phyloP scores from a whole-genome alignment of 257 asterid species.

The Salvia rosmarinus region DNA sequence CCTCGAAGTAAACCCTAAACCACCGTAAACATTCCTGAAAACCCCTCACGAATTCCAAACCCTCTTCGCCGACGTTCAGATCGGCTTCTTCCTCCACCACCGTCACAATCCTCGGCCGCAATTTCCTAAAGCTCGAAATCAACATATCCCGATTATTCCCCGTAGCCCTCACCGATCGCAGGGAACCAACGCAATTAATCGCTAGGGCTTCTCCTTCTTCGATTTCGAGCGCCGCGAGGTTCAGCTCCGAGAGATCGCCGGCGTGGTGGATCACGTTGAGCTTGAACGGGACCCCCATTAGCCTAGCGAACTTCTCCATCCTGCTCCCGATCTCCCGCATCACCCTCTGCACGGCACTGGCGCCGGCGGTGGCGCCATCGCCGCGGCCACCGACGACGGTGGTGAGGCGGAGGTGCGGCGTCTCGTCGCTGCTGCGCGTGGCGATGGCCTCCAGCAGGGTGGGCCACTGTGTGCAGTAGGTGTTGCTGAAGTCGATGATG shows the following conservation, averaged over 20 bases:
- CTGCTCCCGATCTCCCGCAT: conserved; percentile 83
- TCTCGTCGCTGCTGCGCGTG: conserved; percentile 69
- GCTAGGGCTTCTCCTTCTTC: conserved; percentile 80
- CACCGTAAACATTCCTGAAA: conserved; percentile 79
- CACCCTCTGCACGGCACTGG: conserved; percentile 53
- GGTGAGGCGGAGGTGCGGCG: conserved; percentile 82
- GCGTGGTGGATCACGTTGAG: conserved; percentile 67
- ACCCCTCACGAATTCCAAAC: conserved; percentile 66
- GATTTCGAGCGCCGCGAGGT: conserved; percentile 55
- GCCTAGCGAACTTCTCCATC: conserved; percentile 91
- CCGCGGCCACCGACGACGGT: conserved; percentile 53
- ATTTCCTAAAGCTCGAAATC: conserved; percentile 52
- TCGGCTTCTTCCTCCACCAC: conserved; percentile 94
- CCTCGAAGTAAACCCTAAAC: conserved; percentile 92
- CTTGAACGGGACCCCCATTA: conserved; percentile 92
- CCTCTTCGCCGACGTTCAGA: conserved; percentile 71
- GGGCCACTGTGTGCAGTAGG: conserved; percentile 98
- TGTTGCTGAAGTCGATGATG: conserved; percentile 81
- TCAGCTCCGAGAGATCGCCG: conserved; percentile 71
- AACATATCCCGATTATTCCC: conserved; percentile 56
- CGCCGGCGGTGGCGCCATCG: conserved; percentile 35
- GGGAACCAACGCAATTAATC: conserved; percentile 67
- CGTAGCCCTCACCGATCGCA: conserved; percentile 57
- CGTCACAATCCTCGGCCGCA: conserved; percentile 67
- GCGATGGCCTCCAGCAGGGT: conserved; percentile 95